Base-by-base conservation (phyloP, 306 rosid species). In the Quercus alba region DNA sequence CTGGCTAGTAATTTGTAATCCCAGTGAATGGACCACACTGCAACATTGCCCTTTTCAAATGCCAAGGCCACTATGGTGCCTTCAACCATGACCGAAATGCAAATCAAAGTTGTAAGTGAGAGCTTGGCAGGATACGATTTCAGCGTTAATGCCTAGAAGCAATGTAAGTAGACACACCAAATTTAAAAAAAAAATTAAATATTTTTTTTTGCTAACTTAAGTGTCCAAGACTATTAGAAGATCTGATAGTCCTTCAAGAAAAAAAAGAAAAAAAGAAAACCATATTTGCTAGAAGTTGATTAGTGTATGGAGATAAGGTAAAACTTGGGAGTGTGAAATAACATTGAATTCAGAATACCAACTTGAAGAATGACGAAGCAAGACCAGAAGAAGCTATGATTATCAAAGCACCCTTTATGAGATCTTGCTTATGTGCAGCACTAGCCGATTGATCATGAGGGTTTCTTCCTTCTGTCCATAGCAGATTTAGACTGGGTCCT, bases 71-170 rank as follows among this genome's bases (percentile, higher is more conserved):
- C 72, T 11, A 79, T 79, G 4, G 75, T 35, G 64, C 88, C 85
- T 81, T 86, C 70, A 57, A 80, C 6, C 33, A 83, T 35, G 1
- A 80, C 91, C 73, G 51, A 31, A 44, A 84, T 78, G 79, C 90
- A 90, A 69, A 90, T 90, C 83, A 63, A 76, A 59, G 86, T 76
- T 19, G 93, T 78, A 41, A 85, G 78, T 33, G 93, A 86, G 58
- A 86, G 93, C 71, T 80, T 85, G 15, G 86, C 84, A 8, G 90
- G 93, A 82, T 87, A 89, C 12, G 82, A 38, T 58, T 82, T 78
- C 15, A 85, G 64, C 12, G 88, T 85, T 52, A 87, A 71, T 55
- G 88, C 88, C 93, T 87, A 46, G 5, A 59, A 56, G 4, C 30
- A 75, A 25, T 5, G 21, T 12, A 44, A 18, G 13, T 19, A 49